Evolutionary conservation across 2,329 filamentous ascomycete species (phyloP), one percentile per base, ranked within the genome.

Genomic region (Aureobasidium sp.): DNA sequence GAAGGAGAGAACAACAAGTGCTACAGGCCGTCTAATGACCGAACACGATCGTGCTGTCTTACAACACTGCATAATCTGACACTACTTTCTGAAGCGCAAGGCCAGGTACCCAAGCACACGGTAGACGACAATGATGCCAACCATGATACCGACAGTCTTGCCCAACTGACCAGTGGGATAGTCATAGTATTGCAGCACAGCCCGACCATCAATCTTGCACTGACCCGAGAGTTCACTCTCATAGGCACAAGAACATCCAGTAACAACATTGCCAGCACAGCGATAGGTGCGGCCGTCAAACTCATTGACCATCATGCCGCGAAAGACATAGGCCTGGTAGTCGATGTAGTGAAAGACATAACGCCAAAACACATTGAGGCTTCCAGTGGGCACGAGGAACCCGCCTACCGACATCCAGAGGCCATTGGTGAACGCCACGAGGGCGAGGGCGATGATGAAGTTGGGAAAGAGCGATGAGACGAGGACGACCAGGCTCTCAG

Each of bases 281-380:
- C 72, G 68, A 70, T 89, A 93, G 1, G 75, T 79, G 8, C 87
- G 77, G 17, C 81, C 66, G 0, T 77, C 76, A 71, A 95, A 93
- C 74, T 95, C 89, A 69, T 93, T 94, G 58, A 92, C 85, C 89
- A 94, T 92, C 89, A 95, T 93, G 9, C 89, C 90, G 70, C 92
- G 84, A 71, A 94, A 95, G 2, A 94, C 90, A 67, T 91, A 94
- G 41, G 80, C 77, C 75, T 91, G 88, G 68, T 94, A 94, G 71
- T 94, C 88, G 69, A 91, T 91, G 72, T 91, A 94, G 70, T 91
- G 87, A 67, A 93, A 93, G 2, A 88, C 88, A 67, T 94, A 93
- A 72, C 85, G 84, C 85, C 88, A 95, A 67, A 95, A 95, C 1
- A 82, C 83, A 71, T 95, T 95, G 36, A 94, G 79, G 1, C 86